Conservation (phyloP, 345 rosid species). For the Populus ilicifolia region DNA sequence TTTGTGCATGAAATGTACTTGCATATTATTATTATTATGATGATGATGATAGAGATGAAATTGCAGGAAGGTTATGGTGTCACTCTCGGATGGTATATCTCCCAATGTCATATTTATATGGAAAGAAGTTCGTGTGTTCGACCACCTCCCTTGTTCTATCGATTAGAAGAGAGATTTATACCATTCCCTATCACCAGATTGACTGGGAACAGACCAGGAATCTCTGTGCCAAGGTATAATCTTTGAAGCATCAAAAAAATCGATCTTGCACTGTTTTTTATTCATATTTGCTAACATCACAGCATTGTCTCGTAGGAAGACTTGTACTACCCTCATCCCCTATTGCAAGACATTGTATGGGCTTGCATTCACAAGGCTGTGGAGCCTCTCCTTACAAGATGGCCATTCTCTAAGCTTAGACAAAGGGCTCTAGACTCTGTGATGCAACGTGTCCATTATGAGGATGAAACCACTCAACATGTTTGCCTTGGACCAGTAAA, state of each 20-base stretch:
- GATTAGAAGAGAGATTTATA: conserved; percentile 52
- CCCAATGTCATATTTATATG: conserved; percentile 63
- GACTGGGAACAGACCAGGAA: conserved; percentile 51
- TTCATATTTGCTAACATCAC: background rate
- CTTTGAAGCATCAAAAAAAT: background rate
- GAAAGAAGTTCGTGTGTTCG: conserved; percentile 51
- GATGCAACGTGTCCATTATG: conserved; percentile 59
- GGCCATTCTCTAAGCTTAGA: conserved; percentile 59
- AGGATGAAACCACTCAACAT: conserved; percentile 52
- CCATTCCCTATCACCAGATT: conserved; percentile 39
- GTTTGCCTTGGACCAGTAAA: conserved; percentile 48
- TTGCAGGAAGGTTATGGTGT: conserved; percentile 50
- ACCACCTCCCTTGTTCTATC: conserved; percentile 37
- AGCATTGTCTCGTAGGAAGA: conserved; percentile 47
- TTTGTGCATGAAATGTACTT: too few species aligned
- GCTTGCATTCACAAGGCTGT: conserved; percentile 32
- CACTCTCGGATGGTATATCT: conserved; percentile 52
- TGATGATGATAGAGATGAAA: background rate
- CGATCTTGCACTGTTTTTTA: background rate
- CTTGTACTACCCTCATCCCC: conserved; percentile 43
- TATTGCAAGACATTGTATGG: conserved; percentile 60
- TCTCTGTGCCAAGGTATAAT: conserved; percentile 45
- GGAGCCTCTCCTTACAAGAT: conserved; percentile 48
- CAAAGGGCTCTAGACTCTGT: conserved; percentile 39
- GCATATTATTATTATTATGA: too few species aligned